A percentile compares a stretch with the other conserved stretches of the same genome.
phyloP scores from a whole-genome alignment of 106 monocot species.

The Amphibolis antarctica region DNA sequence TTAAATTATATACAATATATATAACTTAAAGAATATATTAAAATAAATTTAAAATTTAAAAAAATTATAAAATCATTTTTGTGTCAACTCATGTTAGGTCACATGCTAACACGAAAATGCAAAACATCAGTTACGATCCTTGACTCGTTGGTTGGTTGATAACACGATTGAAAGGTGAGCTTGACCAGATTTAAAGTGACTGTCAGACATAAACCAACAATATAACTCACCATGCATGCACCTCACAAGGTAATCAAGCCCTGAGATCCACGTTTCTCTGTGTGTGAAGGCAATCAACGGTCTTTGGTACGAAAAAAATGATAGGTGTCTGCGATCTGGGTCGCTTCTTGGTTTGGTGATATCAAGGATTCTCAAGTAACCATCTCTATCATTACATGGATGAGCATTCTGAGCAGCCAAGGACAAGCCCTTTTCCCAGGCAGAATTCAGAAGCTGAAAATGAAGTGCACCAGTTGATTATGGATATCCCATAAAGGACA shows the following conservation, averaged over 20 bases:
- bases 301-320: constrained; percentile 59
- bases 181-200: neutral
- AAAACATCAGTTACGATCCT: too few relatives aligned
- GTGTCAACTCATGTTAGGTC: too few relatives aligned
- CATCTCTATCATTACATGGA: constrained; percentile 43
- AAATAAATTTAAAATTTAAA: too few relatives aligned
- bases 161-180: neutral
- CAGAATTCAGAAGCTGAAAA: constrained; percentile 57
- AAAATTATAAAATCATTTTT: too few relatives aligned
- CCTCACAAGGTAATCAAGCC: constrained; percentile 55
- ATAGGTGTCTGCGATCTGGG: constrained; percentile 57
- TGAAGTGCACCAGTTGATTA: neutral
- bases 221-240: constrained; percentile 90
- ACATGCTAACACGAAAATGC: too few relatives aligned
- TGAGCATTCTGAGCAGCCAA: constrained; percentile 40
- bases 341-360: constrained; percentile 57
- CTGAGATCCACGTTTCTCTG: constrained; percentile 34
- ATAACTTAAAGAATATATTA: too few relatives aligned
- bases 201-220: neutral
- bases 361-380: constrained; percentile 30
- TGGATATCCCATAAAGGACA: neutral
- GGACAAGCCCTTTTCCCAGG: constrained; percentile 50
- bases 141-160: neutral
- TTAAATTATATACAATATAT: too few relatives aligned
- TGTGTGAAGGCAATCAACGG: constrained; percentile 26